A percentile compares a stretch with the other conserved stretches of the same genome.
Evolutionary conservation across 257 asterid species (phyloP).

Genomic region (Nemophila menziesii): DNA sequence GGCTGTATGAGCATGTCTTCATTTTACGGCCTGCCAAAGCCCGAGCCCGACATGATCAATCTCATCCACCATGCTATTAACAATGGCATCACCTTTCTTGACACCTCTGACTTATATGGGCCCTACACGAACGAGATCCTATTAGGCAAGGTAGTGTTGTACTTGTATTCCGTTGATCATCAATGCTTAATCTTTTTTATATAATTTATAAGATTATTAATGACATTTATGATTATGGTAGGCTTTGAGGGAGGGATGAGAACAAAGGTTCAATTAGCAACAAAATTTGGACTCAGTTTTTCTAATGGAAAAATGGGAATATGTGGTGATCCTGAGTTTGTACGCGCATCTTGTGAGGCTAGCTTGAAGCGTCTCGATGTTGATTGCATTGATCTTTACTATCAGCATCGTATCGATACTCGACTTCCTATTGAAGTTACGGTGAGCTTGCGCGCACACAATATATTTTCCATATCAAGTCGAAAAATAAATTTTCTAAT

Average conservation of each 20-base stretch:
- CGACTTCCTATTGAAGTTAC: conserved; percentile 9
- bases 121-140: conserved; percentile 22
- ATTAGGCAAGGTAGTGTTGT: conserved; percentile 17
- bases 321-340: conserved; percentile 33
- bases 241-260: conserved; percentile 11
- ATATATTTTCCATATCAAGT: neutral
- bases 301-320: conserved; percentile 11
- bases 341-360: conserved; percentile 26
- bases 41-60: conserved; percentile 25
- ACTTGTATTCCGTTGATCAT: no score
- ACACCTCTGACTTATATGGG: conserved; percentile 25
- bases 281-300: conserved; percentile 22
- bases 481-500: no score
- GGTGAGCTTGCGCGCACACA: neutral
- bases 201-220: no score
- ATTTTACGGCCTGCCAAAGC: conserved; percentile 26
- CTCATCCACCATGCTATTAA: conserved; percentile 20
- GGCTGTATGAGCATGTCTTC: conserved; percentile 30
- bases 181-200: neutral
- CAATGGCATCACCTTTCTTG: conserved; percentile 21
- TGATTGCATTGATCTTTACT: conserved; percentile 11
- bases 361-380: conserved; percentile 18
- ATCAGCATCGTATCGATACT: conserved; percentile 8
- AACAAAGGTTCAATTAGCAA: conserved; percentile 14
- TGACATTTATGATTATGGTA: neutral